Evolutionary conservation across 768 basidiomycete genomes (phyloP), one percentile per base, ranked within the genome.

Genomic region (Psilocybe sp.): DNA sequence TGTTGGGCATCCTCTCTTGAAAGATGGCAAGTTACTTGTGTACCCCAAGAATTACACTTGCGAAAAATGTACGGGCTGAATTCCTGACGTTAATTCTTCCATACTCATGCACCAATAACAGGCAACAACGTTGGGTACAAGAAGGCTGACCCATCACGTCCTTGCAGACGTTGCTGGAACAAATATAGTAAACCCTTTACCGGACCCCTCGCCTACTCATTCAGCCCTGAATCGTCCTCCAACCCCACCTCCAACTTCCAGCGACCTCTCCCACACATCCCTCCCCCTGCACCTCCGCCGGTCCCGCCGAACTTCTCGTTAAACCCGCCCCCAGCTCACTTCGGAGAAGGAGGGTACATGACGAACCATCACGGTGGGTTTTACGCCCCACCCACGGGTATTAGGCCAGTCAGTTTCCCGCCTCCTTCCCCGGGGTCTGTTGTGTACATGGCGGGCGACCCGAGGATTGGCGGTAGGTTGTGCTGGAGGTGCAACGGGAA

Each of bases 111-210:
- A 15, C 50, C n/a, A 23, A 12, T 37, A n/a, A 18, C 44, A 91
- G 89, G 89, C 57, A 70, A 71, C 35, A 92, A 92, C 63, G 80
- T 77, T 0, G 89, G 90, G 2, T 92, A 84, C 68, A 89, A 88
- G 64, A 71, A 77, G 49, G 70, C 69, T 34, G 87, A 91, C 63
- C 86, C 87, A 0, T 61, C 72, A 1, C 70, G 81, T 49, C 85
- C 89, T 5, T 91, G 90, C 60, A 71, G 74, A 50, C 79, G 77
- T 49, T 92, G 91, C 69, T 92, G 89, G 90, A 68, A 75, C 5
- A 84, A 82, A 56, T 84, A 85, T 64, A 74, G 76, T 0, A 81
- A 78, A 55, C 71, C 76, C 0, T 92, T 82, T 64, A 60, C 71
- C 0, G 85, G 85, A 2, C 78, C 85, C 4, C 66, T 90, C 13